phyloP scores from a whole-genome alignment of 179 eudicot species.

The Carnegiea gigantea region DNA sequence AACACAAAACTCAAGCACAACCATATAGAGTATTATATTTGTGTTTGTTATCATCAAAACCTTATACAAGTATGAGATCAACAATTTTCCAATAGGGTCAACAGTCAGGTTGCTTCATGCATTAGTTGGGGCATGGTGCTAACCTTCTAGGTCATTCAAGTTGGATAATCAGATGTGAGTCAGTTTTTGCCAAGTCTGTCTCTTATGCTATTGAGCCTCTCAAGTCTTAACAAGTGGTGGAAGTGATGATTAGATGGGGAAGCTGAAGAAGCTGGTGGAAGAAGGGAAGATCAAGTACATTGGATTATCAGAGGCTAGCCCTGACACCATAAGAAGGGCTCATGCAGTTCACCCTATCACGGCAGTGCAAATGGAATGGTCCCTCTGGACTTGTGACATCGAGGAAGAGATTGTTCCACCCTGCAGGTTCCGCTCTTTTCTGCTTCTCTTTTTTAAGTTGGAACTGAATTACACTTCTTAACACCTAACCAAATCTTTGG shows the following conservation, averaged over 20 bases:
- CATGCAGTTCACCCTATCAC: conserved; percentile 60
- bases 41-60: too few relatives aligned
- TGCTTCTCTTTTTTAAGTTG: not conserved
- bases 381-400: conserved; percentile 60
- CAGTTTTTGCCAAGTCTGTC: not conserved
- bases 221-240: not conserved
- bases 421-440: conserved; percentile 43
- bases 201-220: not conserved
- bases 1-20: too few relatives aligned
- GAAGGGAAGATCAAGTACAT: conserved; percentile 67
- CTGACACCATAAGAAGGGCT: conserved; percentile 56
- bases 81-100: too few relatives aligned
- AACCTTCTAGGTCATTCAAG: not conserved
- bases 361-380: conserved; percentile 56
- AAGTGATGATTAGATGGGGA: conserved; percentile 41
- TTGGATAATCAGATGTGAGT: not conserved
- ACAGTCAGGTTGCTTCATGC: too few relatives aligned
- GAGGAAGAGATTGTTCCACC: conserved; percentile 54
- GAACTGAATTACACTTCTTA: not conserved
- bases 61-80: too few relatives aligned
- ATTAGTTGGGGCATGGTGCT: not conserved
- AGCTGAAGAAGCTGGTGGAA: conserved; percentile 57
- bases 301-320: conserved; percentile 63
- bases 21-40: too few relatives aligned
- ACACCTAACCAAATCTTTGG: not conserved